A percentile compares a stretch with the other conserved stretches of the same genome.
Conservation (phyloP, 768 basidiomycete species). For the Xerocomellus dryophilus region DNA sequence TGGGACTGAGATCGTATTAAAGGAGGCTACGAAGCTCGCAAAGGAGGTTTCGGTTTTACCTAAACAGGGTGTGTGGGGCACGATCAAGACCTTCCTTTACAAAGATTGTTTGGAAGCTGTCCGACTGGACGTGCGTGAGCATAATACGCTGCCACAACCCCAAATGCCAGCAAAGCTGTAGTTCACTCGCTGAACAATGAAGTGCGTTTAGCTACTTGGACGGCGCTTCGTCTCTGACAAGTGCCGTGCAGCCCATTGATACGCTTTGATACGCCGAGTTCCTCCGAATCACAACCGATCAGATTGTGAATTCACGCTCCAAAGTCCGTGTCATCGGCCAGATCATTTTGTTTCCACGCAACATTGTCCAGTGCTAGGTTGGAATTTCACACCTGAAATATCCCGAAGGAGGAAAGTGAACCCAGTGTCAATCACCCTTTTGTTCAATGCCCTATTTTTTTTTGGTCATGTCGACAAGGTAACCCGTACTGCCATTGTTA, state of each 20-base stretch:
- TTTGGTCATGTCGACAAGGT: conserved; percentile 19
- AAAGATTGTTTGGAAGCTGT: conserved; percentile 48
- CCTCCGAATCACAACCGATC: conserved; percentile 9
- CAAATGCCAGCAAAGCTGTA: conserved; percentile 18
- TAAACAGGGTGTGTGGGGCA: conserved; percentile 62
- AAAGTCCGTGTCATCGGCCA: background rate
- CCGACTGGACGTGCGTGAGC: conserved; percentile 15
- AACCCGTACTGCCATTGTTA: conserved; percentile 12
- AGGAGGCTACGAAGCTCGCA: conserved; percentile 63
- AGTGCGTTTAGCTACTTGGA: conserved; percentile 5
- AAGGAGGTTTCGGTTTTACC: conserved; percentile 50
- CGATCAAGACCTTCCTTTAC: conserved; percentile 67
- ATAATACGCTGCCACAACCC: conserved; percentile 10
- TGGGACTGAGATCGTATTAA: conserved; percentile 55
- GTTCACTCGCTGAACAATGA: background rate
- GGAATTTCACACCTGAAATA: conserved; percentile 2
- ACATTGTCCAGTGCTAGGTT: background rate
- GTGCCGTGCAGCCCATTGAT: background rate
- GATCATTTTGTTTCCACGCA: conserved; percentile 17
- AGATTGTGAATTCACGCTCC: conserved; percentile 1
- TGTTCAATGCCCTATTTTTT: conserved; percentile 7
- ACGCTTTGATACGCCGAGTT: background rate
- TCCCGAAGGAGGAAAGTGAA: background rate
- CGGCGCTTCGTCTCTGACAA: conserved; percentile 1
- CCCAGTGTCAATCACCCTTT: background rate